Percentiles rank a stretch among this genome's conserved stretches.
phyloP scores from a whole-genome alignment of 1,284 basidiomycete species.

The Vanrija sp. region DNA sequence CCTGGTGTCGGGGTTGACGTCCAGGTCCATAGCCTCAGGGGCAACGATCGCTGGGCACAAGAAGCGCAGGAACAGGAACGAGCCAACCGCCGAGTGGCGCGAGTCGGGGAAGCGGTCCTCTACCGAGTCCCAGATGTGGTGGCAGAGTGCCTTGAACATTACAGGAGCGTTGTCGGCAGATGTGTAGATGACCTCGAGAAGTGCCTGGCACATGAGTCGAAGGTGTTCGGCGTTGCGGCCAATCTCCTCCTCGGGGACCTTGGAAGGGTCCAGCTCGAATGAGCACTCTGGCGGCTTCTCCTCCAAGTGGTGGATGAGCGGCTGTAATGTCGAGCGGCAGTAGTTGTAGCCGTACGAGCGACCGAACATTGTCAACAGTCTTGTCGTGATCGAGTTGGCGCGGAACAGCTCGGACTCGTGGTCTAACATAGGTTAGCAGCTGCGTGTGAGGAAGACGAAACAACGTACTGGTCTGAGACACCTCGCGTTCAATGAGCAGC shows the following conservation, averaged over 20 bases:
- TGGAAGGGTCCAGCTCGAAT: conserved; percentile 73
- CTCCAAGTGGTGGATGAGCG: conserved; percentile 69
- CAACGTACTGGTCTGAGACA: conserved; percentile 63
- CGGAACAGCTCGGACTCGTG: conserved; percentile 77
- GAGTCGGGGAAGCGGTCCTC: conserved; percentile 76
- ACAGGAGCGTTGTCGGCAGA: conserved; percentile 69
- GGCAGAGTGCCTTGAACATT: conserved; percentile 81
- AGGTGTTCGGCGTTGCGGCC: conserved; percentile 68
- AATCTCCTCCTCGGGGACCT: conserved; percentile 59
- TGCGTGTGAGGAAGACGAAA: not conserved
- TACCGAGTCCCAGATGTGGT: conserved; percentile 76
- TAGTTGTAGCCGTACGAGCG: conserved; percentile 84
- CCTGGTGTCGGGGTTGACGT: conserved; percentile 62
- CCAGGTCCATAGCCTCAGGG: conserved; percentile 77
- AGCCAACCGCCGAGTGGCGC: conserved; percentile 79
- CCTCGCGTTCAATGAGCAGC: conserved; percentile 77
- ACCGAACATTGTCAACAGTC: conserved; percentile 78
- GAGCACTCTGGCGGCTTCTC: conserved; percentile 67
- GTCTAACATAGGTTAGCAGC: conserved; percentile 21
- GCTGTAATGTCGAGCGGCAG: conserved; percentile 68
- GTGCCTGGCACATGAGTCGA: conserved; percentile 67
- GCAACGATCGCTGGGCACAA: conserved; percentile 73
- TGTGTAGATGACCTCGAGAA: conserved; percentile 68
- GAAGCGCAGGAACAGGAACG: conserved; percentile 82
- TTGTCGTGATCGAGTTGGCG: conserved; percentile 76